A percentile compares a stretch with the other conserved stretches of the same genome.
Evolutionary conservation across 2,329 filamentous ascomycete genomes (phyloP).

Genomic region (Cladophialophora bantiana): DNA sequence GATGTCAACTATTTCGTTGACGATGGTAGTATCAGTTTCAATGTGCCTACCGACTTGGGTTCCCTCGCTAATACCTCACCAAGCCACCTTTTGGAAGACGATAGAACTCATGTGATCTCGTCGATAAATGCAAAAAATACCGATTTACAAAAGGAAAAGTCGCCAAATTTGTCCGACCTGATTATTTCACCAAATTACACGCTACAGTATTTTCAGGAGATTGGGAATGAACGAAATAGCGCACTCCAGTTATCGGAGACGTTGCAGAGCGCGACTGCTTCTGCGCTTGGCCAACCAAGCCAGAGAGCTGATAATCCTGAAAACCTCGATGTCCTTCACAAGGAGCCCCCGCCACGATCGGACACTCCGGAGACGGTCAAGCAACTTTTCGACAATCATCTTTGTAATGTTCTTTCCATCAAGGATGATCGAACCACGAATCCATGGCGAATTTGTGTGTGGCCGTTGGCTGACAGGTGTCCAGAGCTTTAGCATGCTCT

Average conservation of each 20-base stretch:
- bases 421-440: slow-evolving; percentile 25
- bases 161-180: background rate
- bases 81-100: background rate
- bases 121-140: background rate
- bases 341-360: background rate
- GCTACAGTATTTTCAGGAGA: background rate
- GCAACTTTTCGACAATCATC: slow-evolving; percentile 23
- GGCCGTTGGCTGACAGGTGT: slow-evolving; percentile 20
- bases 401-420: slow-evolving; percentile 24
- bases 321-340: background rate
- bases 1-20: slow-evolving; percentile 9
- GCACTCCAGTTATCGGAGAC: background rate
- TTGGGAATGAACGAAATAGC: background rate
- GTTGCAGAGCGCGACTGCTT: background rate
- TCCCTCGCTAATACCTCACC: slow-evolving; percentile 10
- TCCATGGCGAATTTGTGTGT: slow-evolving; percentile 24
- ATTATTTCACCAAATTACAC: background rate
- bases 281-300: background rate
- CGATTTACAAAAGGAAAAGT: background rate
- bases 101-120: background rate
- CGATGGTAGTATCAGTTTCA: slow-evolving; percentile 12
- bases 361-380: slow-evolving; percentile 8
- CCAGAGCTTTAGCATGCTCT: slow-evolving; percentile 26
- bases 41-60: slow-evolving; percentile 13
- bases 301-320: background rate